phyloP scores from a whole-genome alignment of 352 stramenopile species.

The Ophiocytium majus region DNA sequence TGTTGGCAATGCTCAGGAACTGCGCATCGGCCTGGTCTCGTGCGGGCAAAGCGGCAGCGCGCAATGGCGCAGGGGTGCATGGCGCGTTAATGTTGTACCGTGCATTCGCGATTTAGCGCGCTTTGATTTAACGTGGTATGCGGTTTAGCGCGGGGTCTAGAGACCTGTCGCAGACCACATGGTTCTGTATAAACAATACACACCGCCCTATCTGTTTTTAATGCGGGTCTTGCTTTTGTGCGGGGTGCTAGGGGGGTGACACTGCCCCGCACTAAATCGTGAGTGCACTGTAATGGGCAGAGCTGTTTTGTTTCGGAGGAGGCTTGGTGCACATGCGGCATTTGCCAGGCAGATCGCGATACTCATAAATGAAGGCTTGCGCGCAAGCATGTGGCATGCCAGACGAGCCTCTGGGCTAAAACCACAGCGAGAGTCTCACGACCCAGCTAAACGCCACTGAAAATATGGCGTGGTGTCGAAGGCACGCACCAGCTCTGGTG shows the following conservation, averaged over 20 bases:
- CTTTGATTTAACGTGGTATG: too few species aligned
- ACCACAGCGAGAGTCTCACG: not conserved
- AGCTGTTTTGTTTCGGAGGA: too few species aligned
- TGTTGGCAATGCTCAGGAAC: not conserved
- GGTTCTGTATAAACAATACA: not conserved
- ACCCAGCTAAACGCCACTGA: too few species aligned
- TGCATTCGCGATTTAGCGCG: not conserved
- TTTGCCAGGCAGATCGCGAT: too few species aligned
- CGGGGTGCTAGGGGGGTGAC: too few species aligned
- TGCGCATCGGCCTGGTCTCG: not conserved
- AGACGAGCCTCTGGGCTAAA: not conserved
- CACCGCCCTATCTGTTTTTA: not conserved
- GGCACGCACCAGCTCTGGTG: not conserved
- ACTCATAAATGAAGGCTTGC: too few species aligned
- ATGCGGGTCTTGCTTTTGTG: too few species aligned
- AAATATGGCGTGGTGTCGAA: not conserved
- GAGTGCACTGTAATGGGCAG: too few species aligned
- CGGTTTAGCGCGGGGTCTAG: too few species aligned
- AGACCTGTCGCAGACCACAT: not conserved
- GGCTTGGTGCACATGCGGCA: too few species aligned
- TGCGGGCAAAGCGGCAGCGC: not conserved
- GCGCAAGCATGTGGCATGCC: not conserved
- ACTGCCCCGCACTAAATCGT: too few species aligned
- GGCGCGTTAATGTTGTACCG: not conserved
- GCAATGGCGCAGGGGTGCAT: not conserved